A percentile compares a stretch with the other conserved stretches of the same genome.
Evolutionary conservation across 2,329 filamentous ascomycete species (phyloP).

Genomic region (Fusarium dimerum): DNA sequence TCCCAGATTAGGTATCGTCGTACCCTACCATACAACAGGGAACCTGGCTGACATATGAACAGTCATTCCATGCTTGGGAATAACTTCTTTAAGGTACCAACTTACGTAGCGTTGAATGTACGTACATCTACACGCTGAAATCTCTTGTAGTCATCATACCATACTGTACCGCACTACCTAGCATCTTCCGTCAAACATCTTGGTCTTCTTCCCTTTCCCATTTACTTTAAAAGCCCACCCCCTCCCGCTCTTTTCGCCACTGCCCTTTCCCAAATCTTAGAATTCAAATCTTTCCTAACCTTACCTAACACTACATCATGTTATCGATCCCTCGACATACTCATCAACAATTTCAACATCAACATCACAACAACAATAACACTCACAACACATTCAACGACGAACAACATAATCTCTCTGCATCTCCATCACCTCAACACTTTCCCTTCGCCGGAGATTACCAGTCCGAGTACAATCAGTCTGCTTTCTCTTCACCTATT

Average conservation of each 20-base stretch:
- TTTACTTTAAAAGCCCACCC: slow-evolving; percentile 24
- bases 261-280: slow-evolving; percentile 18
- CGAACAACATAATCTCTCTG: too few species aligned
- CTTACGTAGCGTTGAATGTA: too few species aligned
- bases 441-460: slow-evolving; percentile 18
- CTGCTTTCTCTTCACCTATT: slow-evolving; percentile 7
- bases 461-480: slow-evolving; percentile 20
- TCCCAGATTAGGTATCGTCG: too few species aligned
- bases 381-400: slow-evolving; percentile 9
- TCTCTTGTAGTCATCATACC: too few species aligned
- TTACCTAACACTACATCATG: slow-evolving; percentile 25
- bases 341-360: slow-evolving; percentile 27
- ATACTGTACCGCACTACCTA: too few species aligned
- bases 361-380: slow-evolving; percentile 32
- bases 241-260: slow-evolving; percentile 29
- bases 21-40: too few species aligned
- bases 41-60: too few species aligned
- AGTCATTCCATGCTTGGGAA: too few species aligned
- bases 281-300: slow-evolving; percentile 18
- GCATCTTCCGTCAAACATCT: too few species aligned
- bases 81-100: too few species aligned
- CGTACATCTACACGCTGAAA: too few species aligned
- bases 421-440: slow-evolving; percentile 11
- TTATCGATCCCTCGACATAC: slow-evolving; percentile 32
- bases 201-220: too few species aligned